Conservation (phyloP, 192 early-diverging fungal genomes). For the Jimgerdemannia lactiflua region DNA sequence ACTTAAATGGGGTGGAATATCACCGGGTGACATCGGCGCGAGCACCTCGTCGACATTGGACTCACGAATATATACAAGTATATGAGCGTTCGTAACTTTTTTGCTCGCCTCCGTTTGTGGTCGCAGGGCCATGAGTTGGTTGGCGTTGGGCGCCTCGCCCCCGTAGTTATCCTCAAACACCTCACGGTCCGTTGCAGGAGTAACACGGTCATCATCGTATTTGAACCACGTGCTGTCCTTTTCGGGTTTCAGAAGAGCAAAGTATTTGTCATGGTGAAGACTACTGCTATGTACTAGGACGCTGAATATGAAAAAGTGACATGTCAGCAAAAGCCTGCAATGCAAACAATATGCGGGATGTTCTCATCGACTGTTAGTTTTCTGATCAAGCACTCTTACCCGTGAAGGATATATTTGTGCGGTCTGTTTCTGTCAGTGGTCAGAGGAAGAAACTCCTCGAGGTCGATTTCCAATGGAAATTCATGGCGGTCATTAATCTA, state of each 20-base stretch:
- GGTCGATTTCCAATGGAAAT: slow-evolving; percentile 79
- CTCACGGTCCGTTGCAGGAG: slow-evolving; percentile 72
- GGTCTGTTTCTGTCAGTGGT: slow-evolving; percentile 59
- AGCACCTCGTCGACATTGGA: too few species aligned
- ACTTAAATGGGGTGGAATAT: too few species aligned
- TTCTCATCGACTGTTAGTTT: neutral
- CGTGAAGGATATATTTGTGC: slow-evolving; percentile 85
- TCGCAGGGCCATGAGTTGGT: slow-evolving; percentile 24
- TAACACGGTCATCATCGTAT: slow-evolving; percentile 96
- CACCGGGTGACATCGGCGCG: too few species aligned
- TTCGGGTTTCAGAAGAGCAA: slow-evolving; percentile 86
- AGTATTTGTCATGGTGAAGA: slow-evolving; percentile 92
- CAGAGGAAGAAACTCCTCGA: slow-evolving; percentile 75
- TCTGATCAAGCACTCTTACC: too few species aligned
- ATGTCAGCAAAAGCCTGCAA: too few species aligned
- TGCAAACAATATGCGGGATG: neutral
- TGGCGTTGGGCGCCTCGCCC: slow-evolving; percentile 96
- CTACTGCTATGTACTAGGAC: slow-evolving; percentile 97
- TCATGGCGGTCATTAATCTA: too few species aligned
- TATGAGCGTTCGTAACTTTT: slow-evolving; percentile 97
- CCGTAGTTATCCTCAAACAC: slow-evolving; percentile 95
- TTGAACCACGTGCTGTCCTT: slow-evolving; percentile 82
- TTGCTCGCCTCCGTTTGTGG: slow-evolving; percentile 56
- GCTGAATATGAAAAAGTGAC: too few species aligned
- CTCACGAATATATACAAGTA: slow-evolving; percentile 99